phyloP scores from a whole-genome alignment of 495 filamentous ascomycete genomes.

The Aspergillus baeticus region DNA sequence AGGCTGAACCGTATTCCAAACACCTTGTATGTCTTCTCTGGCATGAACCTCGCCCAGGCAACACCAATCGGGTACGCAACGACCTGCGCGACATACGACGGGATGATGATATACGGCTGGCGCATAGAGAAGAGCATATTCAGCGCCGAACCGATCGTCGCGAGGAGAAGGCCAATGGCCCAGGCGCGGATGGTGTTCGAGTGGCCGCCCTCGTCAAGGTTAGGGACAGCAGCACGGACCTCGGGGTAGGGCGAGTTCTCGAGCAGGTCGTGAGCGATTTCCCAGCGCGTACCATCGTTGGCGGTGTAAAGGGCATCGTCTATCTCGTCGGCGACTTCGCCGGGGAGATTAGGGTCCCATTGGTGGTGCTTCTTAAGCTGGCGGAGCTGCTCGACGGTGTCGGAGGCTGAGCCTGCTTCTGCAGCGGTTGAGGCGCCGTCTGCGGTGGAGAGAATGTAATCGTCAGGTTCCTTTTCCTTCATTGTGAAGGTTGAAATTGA shows the following conservation, averaged over 20 bases:
- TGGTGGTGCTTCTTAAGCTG: slow-evolving; percentile 58
- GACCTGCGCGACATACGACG: slow-evolving; percentile 67
- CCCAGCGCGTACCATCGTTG: slow-evolving; percentile 52
- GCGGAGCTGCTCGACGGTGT: slow-evolving; percentile 31
- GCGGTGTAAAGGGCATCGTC: slow-evolving; percentile 55
- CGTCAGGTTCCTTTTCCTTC: slow-evolving; percentile 31
- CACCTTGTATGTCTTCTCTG: slow-evolving; percentile 47
- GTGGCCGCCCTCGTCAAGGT: slow-evolving; percentile 64
- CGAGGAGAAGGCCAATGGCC: slow-evolving; percentile 65
- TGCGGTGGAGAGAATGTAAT: slow-evolving; percentile 25
- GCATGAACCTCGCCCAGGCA: slow-evolving; percentile 53
- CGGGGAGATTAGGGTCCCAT: slow-evolving; percentile 68
- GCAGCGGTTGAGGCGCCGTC: slow-evolving; percentile 46
- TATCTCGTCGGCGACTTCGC: slow-evolving; percentile 60
- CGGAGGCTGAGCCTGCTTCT: slow-evolving; percentile 17
- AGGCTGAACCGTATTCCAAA: slow-evolving; percentile 57
- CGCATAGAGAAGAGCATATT: slow-evolving; percentile 73
- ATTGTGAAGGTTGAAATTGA: slow-evolving; percentile 12
- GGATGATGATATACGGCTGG: slow-evolving; percentile 63
- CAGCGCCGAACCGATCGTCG: slow-evolving; percentile 63
- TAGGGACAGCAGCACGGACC: slow-evolving; percentile 42
- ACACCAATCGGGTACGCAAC: slow-evolving; percentile 68
- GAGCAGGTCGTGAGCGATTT: slow-evolving; percentile 56
- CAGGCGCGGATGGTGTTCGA: slow-evolving; percentile 71
- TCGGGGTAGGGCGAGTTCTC: slow-evolving; percentile 73